These are phyloP conservation scores for Lentinula guzmanii DNA, from an alignment of 768 basidiomycete species.

Conservation along the genomic window DNA sequence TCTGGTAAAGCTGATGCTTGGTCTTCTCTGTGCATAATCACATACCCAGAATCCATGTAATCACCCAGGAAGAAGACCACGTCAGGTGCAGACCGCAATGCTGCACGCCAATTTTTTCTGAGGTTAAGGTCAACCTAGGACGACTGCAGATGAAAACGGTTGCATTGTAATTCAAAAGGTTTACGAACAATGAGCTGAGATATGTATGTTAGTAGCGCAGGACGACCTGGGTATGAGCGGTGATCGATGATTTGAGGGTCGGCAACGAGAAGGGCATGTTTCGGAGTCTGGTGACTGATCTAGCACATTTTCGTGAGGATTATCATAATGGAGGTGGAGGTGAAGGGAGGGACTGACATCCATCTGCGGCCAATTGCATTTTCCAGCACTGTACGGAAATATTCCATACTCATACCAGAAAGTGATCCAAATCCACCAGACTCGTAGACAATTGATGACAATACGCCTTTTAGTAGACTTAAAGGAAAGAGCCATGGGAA, in stretches of 20 bases:
- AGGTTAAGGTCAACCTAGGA: constrained; percentile 67
- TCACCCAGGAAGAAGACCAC: constrained; percentile 70
- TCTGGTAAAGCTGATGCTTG: background rate
- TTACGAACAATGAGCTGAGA: constrained; percentile 40
- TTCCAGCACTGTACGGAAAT: constrained; percentile 40
- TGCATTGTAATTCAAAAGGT: background rate
- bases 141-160: background rate
- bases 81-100: constrained; percentile 56
- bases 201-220: constrained; percentile 47
- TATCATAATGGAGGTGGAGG: background rate
- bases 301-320: background rate
- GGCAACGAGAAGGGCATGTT: constrained; percentile 75
- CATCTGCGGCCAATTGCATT: constrained; percentile 53
- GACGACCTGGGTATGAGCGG: constrained; percentile 63
- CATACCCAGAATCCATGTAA: constrained; percentile 18
- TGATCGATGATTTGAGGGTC: constrained; percentile 85
- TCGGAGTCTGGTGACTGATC: background rate
- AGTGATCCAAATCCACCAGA: constrained; percentile 48
- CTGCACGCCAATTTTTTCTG: constrained; percentile 78
- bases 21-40: background rate
- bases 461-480: background rate
- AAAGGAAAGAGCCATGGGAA: background rate
- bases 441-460: constrained; percentile 11
- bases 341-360: constrained; percentile 12
- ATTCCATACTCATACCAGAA: constrained; percentile 58